Evolutionary conservation across 495 filamentous ascomycete genomes (phyloP).

Genomic region (Durotheca rogersii): DNA sequence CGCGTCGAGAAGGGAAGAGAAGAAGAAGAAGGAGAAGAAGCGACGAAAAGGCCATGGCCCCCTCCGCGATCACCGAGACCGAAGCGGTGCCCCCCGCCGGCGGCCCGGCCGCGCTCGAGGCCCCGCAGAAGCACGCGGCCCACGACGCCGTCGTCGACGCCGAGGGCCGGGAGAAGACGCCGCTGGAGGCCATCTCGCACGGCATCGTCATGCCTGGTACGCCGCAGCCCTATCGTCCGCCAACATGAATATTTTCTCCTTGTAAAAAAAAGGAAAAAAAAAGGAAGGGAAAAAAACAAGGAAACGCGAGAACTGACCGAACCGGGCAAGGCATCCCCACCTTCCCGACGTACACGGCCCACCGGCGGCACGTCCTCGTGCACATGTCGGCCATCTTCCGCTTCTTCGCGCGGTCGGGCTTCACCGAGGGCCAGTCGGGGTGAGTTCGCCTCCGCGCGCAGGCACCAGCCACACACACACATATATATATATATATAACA

Average conservation of each 20-base stretch:
- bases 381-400: conserved; percentile 64
- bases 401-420: conserved; percentile 57
- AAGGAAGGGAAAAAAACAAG: no score
- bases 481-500: no score
- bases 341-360: conserved; percentile 43
- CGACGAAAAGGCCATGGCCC: no score
- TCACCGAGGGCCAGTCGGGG: conserved; percentile 64
- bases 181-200: conserved; percentile 33
- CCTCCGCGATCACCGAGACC: conserved; percentile 30
- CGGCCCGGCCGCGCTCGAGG: conserved; percentile 16
- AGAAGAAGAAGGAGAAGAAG: no score
- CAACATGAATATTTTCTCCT: no score
- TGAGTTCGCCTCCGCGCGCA: conserved; percentile 1
- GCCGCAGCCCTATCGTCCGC: no score
- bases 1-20: no score
- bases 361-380: conserved; percentile 52
- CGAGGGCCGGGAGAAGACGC: conserved; percentile 21
- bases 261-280: no score
- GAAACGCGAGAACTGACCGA: background rate
- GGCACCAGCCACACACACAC: no score
- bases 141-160: background rate
- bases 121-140: conserved; percentile 7
- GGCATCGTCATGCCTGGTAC: conserved; percentile 32
- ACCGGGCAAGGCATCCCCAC: conserved; percentile 43
- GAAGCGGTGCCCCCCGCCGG: conserved; percentile 8